Conservation (phyloP, 768 basidiomycete species). For the Xerocomellus amylosporus region DNA sequence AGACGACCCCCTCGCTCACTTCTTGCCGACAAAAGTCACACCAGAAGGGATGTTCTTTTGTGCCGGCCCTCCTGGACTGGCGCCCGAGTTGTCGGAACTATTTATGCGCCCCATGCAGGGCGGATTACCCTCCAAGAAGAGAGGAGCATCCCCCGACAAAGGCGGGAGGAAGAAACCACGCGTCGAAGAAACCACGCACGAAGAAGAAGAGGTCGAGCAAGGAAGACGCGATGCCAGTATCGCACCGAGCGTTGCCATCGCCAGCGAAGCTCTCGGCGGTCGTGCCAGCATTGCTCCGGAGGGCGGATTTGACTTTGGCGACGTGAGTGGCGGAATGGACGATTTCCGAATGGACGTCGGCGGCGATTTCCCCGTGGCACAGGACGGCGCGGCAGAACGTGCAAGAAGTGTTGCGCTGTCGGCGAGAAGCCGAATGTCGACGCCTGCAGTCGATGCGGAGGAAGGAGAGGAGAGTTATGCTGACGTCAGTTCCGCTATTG, state of each 20-base stretch:
- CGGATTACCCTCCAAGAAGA: slow-evolving; percentile 54
- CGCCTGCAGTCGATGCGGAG: slow-evolving; percentile 59
- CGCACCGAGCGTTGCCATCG: slow-evolving; percentile 57
- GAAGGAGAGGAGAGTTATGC: slow-evolving; percentile 67
- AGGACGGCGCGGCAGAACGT: slow-evolving; percentile 35
- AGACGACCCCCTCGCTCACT: slow-evolving; percentile 79
- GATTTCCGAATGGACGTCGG: slow-evolving; percentile 72
- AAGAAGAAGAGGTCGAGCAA: slow-evolving; percentile 64
- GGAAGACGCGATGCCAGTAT: slow-evolving; percentile 65
- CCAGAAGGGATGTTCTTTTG: slow-evolving; percentile 73
- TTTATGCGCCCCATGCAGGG: slow-evolving; percentile 74
- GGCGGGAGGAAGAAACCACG: slow-evolving; percentile 58
- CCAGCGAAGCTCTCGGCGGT: slow-evolving; percentile 53
- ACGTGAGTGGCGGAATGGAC: slow-evolving; percentile 52
- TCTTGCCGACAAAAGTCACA: slow-evolving; percentile 77
- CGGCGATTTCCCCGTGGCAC: slow-evolving; percentile 40
- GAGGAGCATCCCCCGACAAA: slow-evolving; percentile 55
- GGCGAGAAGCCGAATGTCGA: slow-evolving; percentile 61
- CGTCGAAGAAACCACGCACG: slow-evolving; percentile 46
- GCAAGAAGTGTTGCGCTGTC: slow-evolving; percentile 52
- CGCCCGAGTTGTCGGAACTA: slow-evolving; percentile 76
- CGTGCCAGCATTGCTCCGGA: slow-evolving; percentile 54
- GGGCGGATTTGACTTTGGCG: slow-evolving; percentile 59
- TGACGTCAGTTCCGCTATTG: slow-evolving; percentile 72
- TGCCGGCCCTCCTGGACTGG: slow-evolving; percentile 81